These are phyloP conservation scores for Cymodocea nodosa DNA, from an alignment of 116 monocot genomes.

Conservation along the genomic window DNA sequence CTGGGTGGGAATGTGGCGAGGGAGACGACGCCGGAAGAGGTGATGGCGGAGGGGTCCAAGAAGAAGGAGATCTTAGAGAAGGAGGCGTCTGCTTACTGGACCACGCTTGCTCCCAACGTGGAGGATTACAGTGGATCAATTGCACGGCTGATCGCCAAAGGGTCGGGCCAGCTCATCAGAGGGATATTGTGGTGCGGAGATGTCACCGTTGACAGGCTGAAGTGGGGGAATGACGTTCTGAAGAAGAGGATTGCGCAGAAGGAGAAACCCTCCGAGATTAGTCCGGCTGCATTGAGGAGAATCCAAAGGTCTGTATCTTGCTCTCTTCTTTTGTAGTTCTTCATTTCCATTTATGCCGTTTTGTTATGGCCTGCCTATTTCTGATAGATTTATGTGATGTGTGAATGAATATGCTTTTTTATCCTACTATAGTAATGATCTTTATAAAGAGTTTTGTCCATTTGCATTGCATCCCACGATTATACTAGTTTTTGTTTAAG, in stretches of 20 bases:
- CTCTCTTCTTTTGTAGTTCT: background rate
- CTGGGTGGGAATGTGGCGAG: constrained; percentile 34
- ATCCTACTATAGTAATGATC: no score
- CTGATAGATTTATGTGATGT: background rate
- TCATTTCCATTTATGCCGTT: background rate
- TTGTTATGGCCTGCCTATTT: background rate
- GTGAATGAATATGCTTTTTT: background rate
- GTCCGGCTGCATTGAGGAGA: constrained; percentile 44
- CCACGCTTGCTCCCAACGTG: constrained; percentile 89
- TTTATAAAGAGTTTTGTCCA: no score
- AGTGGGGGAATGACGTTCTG: constrained; percentile 68
- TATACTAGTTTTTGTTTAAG: no score
- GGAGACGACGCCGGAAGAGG: constrained; percentile 36
- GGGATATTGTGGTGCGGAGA: constrained; percentile 98
- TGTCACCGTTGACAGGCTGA: constrained; percentile 68
- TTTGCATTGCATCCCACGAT: no score
- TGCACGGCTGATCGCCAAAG: constrained; percentile 57
- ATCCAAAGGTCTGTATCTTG: constrained; percentile 54
- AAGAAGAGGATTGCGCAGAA: constrained; percentile 40
- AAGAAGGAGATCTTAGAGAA: constrained; percentile 64
- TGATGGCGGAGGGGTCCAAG: constrained; percentile 16
- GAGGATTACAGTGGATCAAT: constrained; percentile 72
- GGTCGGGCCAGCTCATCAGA: constrained; percentile 64
- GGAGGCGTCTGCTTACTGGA: constrained; percentile 80
- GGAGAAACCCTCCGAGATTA: constrained; percentile 37